Base-by-base conservation (phyloP, 176 grass and related monocot genomes). In the Oropetium thomaeum region DNA sequence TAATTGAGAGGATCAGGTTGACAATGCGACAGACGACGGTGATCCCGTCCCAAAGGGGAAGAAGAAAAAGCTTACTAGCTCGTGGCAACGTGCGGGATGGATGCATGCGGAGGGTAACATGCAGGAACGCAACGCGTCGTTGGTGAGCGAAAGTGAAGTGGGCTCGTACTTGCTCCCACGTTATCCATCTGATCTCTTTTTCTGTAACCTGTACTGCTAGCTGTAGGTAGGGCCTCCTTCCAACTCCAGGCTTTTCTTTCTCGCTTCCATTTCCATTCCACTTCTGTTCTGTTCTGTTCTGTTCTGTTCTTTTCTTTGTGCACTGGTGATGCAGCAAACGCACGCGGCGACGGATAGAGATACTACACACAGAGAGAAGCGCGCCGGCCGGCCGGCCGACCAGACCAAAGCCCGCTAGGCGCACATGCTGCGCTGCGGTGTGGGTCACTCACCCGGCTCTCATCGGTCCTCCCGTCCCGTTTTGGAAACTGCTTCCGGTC, bases 41-140 rank as follows among this genome's bases (percentile, higher is more conserved):
- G 47, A 49, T 20, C 12, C 12, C 15, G 11, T 44, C 47, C 47
- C 47, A 49, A 49, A 49, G 51, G 8, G 2, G 6, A 4, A 5
- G 23, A 53, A 8, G 1, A 8, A 22, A 53, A 20, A 4, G 7
- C 6, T 4, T 4, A n/a, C 6, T 5, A 6, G 48, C 19, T 52
- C 48, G 51, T 54, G 51, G 39, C 27, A 48, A 48, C 42, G 42
- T 47, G 66, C 67, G 41, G 41, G 26, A 49, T 33, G 41, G 26
- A 49, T 33, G 26, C 17, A 44, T 10, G 75, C 27, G 74, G 52
- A n/a, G 82, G 82, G 65, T 84, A 65, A 84, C 67, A 79, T 79
- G 73, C 40, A n/a, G n/a, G n/a, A 15, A 17, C 8, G 48, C 19
- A 5, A 9, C 7, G n/a, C 49, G 22, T 44, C 65, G 29, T 30